phyloP scores from a whole-genome alignment of 805 yeast species.

The Lipomyces chichibuensis region DNA sequence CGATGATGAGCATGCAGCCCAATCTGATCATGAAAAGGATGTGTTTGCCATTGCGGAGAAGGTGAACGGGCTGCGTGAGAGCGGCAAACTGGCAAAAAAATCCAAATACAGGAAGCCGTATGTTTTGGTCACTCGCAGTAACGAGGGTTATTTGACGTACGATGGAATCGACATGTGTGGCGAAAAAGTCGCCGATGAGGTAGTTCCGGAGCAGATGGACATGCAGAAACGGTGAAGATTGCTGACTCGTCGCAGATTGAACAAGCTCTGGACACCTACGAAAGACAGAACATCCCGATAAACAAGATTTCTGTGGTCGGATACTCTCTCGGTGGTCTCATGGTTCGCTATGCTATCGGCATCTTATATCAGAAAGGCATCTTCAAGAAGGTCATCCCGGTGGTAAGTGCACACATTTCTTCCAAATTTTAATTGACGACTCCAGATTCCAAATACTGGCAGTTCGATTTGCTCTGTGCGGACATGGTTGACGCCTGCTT shows the following conservation, averaged over 20 bases:
- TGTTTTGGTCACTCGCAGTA: constrained; percentile 56
- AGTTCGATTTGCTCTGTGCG: background rate
- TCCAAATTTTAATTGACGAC: background rate
- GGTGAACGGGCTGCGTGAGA: constrained; percentile 39
- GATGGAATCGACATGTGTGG: constrained; percentile 91
- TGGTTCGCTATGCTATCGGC: constrained; percentile 81
- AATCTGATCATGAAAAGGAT: constrained; percentile 29
- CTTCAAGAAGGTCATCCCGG: constrained; percentile 59
- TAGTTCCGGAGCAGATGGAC: constrained; percentile 39
- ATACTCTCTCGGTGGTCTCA: constrained; percentile 81
- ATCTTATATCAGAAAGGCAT: constrained; percentile 57
- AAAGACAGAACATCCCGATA: constrained; percentile 45
- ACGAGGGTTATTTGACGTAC: constrained; percentile 74
- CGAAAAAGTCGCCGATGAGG: constrained; percentile 69
- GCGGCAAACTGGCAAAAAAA: constrained; percentile 21
- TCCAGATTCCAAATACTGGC: background rate
- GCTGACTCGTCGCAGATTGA: constrained; percentile 35
- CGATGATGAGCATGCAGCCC: constrained; percentile 38
- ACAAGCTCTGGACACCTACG: constrained; percentile 37
- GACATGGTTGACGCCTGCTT: constrained; percentile 6
- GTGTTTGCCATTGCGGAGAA: constrained; percentile 37
- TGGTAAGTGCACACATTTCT: constrained; percentile 38
- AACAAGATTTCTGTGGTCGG: constrained; percentile 78
- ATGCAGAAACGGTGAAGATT: constrained; percentile 44
- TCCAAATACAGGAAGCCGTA: constrained; percentile 31